A percentile compares a stretch with the other conserved stretches of the same genome.
phyloP scores from a whole-genome alignment of 192 early-diverging fungal species.

The Entomortierella chlamydospora region DNA sequence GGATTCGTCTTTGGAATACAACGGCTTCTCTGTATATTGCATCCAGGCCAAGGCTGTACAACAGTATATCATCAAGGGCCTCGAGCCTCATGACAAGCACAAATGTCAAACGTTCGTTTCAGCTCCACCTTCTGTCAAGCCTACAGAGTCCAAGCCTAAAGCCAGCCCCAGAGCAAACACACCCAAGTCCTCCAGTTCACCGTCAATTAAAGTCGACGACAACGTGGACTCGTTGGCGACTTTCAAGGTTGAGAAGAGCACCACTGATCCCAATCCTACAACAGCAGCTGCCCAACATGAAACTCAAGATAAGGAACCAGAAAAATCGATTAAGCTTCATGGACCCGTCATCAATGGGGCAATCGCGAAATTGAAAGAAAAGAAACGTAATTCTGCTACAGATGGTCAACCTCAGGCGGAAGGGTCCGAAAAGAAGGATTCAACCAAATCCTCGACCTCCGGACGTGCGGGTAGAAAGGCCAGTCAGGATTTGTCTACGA shows the following conservation, averaged over 20 bases:
- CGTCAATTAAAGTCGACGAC: slow-evolving; percentile 24
- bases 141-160: slow-evolving; percentile 15
- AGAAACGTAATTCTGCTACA: slow-evolving; percentile 35
- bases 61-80: slow-evolving; percentile 53
- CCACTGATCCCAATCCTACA: background rate
- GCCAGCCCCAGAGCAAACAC: slow-evolving; percentile 7
- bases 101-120: slow-evolving; percentile 41
- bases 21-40: slow-evolving; percentile 57
- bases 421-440: slow-evolving; percentile 38
- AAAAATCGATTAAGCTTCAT: slow-evolving; percentile 51
- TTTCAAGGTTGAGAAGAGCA: slow-evolving; percentile 15
- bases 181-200: slow-evolving; percentile 22
- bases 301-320: slow-evolving; percentile 42
- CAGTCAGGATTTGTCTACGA: slow-evolving; percentile 25
- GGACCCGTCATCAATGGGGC: slow-evolving; percentile 57
- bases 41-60: slow-evolving; percentile 60
- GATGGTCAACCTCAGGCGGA: slow-evolving; percentile 25
- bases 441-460: slow-evolving; percentile 12
- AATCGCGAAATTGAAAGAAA: slow-evolving; percentile 60
- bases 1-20: slow-evolving; percentile 47
- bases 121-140: slow-evolving; percentile 7
- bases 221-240: slow-evolving; percentile 2
- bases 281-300: background rate
- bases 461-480: slow-evolving; percentile 33
- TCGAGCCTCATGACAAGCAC: slow-evolving; percentile 38